Evolutionary conservation across 1,284 basidiomycete species (phyloP), one percentile per base, ranked within the genome.

Genomic region (Apiotrichum porosum): DNA sequence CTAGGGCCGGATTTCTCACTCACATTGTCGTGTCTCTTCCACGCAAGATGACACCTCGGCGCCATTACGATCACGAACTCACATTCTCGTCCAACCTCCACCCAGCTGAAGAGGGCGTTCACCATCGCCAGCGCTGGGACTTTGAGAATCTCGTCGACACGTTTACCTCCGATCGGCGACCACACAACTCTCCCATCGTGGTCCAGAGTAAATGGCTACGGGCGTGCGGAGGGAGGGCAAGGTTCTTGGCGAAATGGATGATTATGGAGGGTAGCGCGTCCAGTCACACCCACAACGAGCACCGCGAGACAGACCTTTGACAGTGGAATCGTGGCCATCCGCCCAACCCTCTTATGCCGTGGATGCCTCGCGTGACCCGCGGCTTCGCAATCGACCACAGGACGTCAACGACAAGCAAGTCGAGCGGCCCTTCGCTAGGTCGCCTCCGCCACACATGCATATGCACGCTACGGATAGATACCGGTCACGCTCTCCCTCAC

Each of bases 151-250:
- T 44, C 6, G n/a, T 50, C 17, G 44, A 44, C 19, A 23, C 19
- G 13, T 50, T 41, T 23, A 36, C 43, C 3, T 15, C 36, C 6
- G 10, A 19, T 2, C 13, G n/a, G 9, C 9, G 17, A 1, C n/a
- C 17, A n/a, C 33, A 3, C 3, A 23, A 17, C 23, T 3, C 6
- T 15, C 28, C 37, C n/a, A 5, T 15, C 0, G 48, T 50, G 14
- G 38, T 50, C 2, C 42, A 50, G 17, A 24, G 23, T 4, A 19
- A 31, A 3, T 50, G 48, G 48, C 42, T 50, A 21, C 28, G 19
- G 5, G 42, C 30, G 8, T 40, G 23, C 6, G 26, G 44, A 9
- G 21, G 32, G 6, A 5, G 12, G n/a, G 12, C 15, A 5, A 6
- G 32, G 6, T 9, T 33, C 9, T 33, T 33, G 32, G n/a, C 32